These are phyloP conservation scores for Alternaria brassicicola DNA, from an alignment of 2,329 filamentous ascomycete species.

Conservation along the genomic window DNA sequence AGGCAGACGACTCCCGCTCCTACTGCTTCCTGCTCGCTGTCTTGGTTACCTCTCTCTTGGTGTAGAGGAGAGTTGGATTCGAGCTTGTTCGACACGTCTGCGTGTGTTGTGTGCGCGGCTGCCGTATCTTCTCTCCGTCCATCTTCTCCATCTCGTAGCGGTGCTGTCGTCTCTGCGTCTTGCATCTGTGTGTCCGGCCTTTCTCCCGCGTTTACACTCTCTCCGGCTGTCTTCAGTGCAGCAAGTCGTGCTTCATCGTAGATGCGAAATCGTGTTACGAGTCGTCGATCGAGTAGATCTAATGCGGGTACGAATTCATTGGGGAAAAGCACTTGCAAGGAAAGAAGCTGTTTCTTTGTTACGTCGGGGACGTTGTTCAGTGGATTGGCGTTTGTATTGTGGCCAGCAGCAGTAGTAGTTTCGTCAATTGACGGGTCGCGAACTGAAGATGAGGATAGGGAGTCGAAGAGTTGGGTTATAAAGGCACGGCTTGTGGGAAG, in stretches of 20 bases:
- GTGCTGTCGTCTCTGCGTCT: neutral
- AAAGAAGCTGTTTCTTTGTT: slow-evolving; percentile 64
- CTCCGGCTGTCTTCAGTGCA: neutral
- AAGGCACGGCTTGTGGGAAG: slow-evolving; percentile 38
- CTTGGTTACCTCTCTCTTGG: neutral
- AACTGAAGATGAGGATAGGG: slow-evolving; percentile 23
- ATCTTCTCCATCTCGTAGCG: no score
- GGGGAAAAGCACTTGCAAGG: slow-evolving; percentile 85
- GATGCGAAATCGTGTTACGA: slow-evolving; percentile 64
- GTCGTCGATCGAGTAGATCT: slow-evolving; percentile 80
- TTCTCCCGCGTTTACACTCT: neutral
- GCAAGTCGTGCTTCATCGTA: neutral
- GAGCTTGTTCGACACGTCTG: no score
- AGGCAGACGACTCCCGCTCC: no score
- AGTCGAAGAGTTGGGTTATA: slow-evolving; percentile 42
- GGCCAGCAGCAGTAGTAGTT: slow-evolving; percentile 22
- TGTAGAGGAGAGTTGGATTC: no score
- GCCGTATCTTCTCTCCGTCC: neutral
- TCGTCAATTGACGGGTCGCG: slow-evolving; percentile 7
- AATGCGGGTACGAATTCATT: slow-evolving; percentile 81
- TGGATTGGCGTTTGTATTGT: slow-evolving; percentile 49
- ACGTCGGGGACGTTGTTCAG: slow-evolving; percentile 36
- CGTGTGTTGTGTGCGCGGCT: no score
- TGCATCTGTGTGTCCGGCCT: neutral
- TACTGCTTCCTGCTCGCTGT: no score